Evolutionary conservation across 176 grass and related monocot genomes (phyloP), one percentile per base, ranked within the genome.

Genomic region (Carex pumila): DNA sequence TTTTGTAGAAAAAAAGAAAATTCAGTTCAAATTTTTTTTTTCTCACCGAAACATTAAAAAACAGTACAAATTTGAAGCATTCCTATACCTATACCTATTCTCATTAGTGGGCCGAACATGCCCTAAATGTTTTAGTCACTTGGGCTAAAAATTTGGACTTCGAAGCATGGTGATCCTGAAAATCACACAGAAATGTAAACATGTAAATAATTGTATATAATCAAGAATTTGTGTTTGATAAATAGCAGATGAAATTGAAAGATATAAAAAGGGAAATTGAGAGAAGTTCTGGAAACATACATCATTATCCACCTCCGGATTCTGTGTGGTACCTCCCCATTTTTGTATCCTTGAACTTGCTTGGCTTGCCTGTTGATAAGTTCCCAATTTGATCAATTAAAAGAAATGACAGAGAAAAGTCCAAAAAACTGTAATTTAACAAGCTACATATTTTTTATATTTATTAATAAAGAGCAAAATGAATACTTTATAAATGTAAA

Each of bases 281-380:
- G 47, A 50, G 47, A 50, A 50, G 47, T 50, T 47, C 45, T 50
- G 47, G 47, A 50, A 50, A 11, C 9, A 47, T 49, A 52, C 67
- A 15, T 71, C 36, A 41, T 8, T 39, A 71, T 71, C 57, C 4
- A 6, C 18, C 55, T 61, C 18, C 17, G 66, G 29, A 39, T 15
- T 50, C 58, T 63, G 88, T 64, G 66, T 62, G 7, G 86, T 82
- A 2, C 89, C 88, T 15, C 91, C 91, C 94, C 94, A 97, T 29
- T 90, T 80, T 64, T 72, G 71, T 68, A 97, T 90, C 79, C 94
- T 84, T 0, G 88, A 83, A 11, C 62, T 32, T 61, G 91, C 90
- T 86, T 87, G 18, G 5, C 45, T 84, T 19, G 89, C 92, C 91
- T 93, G 88, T 45, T 25, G 17, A 67, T 11, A n/a, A 45, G 74